Base-by-base conservation (phyloP, 108 stramenopile genomes). In the Stephanodiscus triporus region DNA sequence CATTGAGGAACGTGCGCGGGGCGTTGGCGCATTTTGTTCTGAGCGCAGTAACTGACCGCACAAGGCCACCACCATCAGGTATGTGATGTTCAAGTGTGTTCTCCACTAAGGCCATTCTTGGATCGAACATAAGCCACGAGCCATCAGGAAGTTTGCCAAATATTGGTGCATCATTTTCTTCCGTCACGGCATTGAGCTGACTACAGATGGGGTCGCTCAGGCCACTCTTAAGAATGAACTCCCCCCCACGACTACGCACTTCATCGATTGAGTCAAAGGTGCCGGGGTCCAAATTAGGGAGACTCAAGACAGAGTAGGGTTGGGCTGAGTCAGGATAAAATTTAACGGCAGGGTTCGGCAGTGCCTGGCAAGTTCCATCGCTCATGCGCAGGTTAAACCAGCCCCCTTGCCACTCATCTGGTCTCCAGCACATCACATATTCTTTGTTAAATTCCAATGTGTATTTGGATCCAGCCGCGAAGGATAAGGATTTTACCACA, bases 1-100 rank as follows among this genome's bases (percentile, higher is more conserved):
- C 80, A 38, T 84, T 87, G 38, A 82, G 68, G 56, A 84, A 84
- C 16, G 81, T 80, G 6, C 80, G 77, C 1, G 84, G 81, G 17
- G 70, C 73, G 63, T 82, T 87, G 20, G 76, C 54, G 27, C 81
- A 82, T 13, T 66, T 40, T 2, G 72, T 73, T 63, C 71, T 61
- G 13, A 45, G 48, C 23, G 72, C 77, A 24, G 77, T 73, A 30
- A 73, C 47, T 19, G 57, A 40, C 63, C 57, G 56, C 3, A 73
- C 58, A 55, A 68, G 49, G 3, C 79, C 79, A 26, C 79, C 79
- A 2, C 79, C 79, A 55, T 80, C 79, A 19, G 17, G 30, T 27
- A 80, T 75, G 36, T 59, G 55, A 13, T 9, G 1, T 29, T 70
- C 55, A 16, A 49, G 19, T 20, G 74, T 67, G 45, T 80, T 80